These are phyloP conservation scores for Botrytis sinoallii DNA, from an alignment of 2,329 filamentous ascomycete species.

Conservation along the genomic window DNA sequence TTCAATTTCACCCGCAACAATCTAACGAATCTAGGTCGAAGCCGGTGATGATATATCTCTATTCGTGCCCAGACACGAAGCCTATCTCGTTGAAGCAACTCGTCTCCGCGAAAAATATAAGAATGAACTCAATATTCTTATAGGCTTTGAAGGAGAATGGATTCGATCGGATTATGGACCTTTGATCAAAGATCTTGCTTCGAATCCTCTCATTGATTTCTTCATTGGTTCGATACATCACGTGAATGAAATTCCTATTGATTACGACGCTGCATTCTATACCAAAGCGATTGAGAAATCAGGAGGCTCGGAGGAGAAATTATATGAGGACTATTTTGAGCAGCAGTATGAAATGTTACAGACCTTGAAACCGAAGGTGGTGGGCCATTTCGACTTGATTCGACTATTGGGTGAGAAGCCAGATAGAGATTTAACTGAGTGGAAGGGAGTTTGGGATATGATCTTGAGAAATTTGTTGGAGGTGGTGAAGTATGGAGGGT, in stretches of 20 bases:
- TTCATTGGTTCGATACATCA: conserved; percentile 95
- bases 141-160: conserved; percentile 94
- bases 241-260: conserved; percentile 80
- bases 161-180: conserved; percentile 64
- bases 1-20: neutral
- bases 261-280: conserved; percentile 73
- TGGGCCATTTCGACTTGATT: conserved; percentile 94
- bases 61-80: conserved; percentile 57
- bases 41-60: conserved; percentile 44
- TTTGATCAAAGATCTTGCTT: conserved; percentile 57
- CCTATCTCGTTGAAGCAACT: conserved; percentile 72
- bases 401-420: conserved; percentile 73
- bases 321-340: conserved; percentile 86
- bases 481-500: conserved; percentile 69
- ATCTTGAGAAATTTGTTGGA: conserved; percentile 71
- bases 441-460: conserved; percentile 68
- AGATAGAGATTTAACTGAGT: conserved; percentile 53
- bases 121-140: conserved; percentile 68
- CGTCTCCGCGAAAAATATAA: conserved; percentile 70
- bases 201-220: conserved; percentile 70
- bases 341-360: conserved; percentile 78
- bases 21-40: conserved; percentile 44
- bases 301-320: conserved; percentile 64
- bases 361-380: conserved; percentile 67
- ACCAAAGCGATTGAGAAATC: conserved; percentile 37